Conservation (phyloP, 805 yeast genomes). For the Ogataea allantospora region DNA sequence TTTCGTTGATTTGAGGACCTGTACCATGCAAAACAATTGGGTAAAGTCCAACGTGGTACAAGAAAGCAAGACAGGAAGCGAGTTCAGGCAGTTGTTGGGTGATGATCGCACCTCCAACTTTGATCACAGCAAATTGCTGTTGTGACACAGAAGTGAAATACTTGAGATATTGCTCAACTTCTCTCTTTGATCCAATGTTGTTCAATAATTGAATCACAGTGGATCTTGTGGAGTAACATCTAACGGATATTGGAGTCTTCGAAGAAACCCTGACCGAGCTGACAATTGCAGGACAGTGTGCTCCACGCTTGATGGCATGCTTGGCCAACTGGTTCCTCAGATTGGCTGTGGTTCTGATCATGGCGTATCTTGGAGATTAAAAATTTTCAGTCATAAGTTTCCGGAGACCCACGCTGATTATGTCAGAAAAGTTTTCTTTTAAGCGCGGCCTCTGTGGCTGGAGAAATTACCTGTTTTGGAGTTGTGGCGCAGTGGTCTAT, state of each 20-base stretch:
- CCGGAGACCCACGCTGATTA: neutral
- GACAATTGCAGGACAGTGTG: conserved; percentile 9
- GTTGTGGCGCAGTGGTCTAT: neutral
- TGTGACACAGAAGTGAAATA: conserved; percentile 95
- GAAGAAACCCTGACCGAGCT: conserved; percentile 3
- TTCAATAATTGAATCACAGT: conserved; percentile 93
- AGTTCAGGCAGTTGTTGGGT: conserved; percentile 90
- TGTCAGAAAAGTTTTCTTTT: conserved; percentile 10
- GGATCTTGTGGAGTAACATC: conserved; percentile 70
- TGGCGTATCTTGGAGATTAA: conserved; percentile 12
- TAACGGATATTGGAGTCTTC: conserved; percentile 14
- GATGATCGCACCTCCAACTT: conserved; percentile 98
- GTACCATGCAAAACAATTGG: conserved; percentile 98
- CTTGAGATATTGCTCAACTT: conserved; percentile 95
- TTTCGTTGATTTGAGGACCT: conserved; percentile 96
- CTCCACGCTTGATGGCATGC: conserved; percentile 22
- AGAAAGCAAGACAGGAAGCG: conserved; percentile 92
- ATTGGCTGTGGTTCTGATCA: conserved; percentile 8
- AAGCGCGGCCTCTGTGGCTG: conserved; percentile 18
- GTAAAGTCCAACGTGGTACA: conserved; percentile 95
- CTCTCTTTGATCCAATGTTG: conserved; percentile 95
- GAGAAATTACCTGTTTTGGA: conserved; percentile 15
- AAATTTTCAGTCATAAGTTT: conserved; percentile 10
- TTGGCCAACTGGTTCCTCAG: conserved; percentile 25
- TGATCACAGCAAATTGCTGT: conserved; percentile 97